These are phyloP conservation scores for Fusarium sp. DNA, from an alignment of 2,329 filamentous ascomycete species.

Conservation along the genomic window DNA sequence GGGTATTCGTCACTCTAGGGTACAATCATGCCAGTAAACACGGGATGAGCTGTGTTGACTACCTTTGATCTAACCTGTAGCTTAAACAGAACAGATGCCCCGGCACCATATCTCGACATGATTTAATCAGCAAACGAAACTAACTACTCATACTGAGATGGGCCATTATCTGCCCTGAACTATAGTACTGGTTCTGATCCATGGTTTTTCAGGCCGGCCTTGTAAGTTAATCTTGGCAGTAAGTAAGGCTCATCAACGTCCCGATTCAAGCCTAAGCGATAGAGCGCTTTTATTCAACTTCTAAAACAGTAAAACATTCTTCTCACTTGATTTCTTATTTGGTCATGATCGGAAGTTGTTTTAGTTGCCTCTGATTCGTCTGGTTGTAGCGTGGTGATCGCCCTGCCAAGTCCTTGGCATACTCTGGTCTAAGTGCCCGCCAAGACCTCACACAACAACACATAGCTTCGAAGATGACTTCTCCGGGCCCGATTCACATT, in stretches of 20 bases:
- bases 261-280: too few species aligned
- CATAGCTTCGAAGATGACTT: too few species aligned
- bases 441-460: too few species aligned
- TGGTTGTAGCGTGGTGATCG: not conserved
- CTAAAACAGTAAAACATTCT: not conserved
- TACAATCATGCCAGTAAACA: not conserved
- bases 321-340: not conserved
- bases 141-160: not conserved
- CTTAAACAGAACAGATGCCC: not conserved
- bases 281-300: not conserved
- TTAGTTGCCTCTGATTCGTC: not conserved
- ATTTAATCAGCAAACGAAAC: not conserved
- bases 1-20: not conserved
- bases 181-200: not conserved
- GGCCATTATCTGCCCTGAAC: not conserved
- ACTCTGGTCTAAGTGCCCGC: not conserved
- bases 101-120: not conserved
- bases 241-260: too few species aligned
- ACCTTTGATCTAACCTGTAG: not conserved
- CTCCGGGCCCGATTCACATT: too few species aligned
- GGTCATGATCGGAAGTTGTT: not conserved
- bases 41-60: not conserved
- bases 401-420: not conserved
- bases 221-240: too few species aligned
- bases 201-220: too few species aligned